Conservation (phyloP, 176 grass and related monocot genomes). For the Carex parvula region DNA sequence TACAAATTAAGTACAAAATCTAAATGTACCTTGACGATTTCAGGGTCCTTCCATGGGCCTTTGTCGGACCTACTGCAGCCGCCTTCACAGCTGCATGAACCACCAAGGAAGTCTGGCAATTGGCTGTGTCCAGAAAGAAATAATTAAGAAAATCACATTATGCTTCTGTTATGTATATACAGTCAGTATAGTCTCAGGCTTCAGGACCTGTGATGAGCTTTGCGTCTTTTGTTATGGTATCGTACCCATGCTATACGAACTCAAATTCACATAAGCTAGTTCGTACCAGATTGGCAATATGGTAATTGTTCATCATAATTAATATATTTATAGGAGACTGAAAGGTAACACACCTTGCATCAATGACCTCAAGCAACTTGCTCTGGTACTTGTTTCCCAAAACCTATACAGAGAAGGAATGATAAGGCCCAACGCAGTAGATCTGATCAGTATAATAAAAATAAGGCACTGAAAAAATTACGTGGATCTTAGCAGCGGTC, state of each 20-base stretch:
- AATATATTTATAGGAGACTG: not conserved
- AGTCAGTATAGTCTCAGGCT: not conserved
- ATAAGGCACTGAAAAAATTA: slow-evolving; percentile 21
- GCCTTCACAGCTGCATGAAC: slow-evolving; percentile 77
- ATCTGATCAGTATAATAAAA: not conserved
- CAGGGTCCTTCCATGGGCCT: slow-evolving; percentile 90
- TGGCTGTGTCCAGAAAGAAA: slow-evolving; percentile 48
- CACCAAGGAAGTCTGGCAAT: slow-evolving; percentile 90
- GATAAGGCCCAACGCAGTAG: not conserved
- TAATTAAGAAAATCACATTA: not conserved
- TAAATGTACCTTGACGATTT: slow-evolving; percentile 63
- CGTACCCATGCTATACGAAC: not conserved
- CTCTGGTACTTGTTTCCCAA: slow-evolving; percentile 92
- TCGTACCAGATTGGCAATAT: not conserved
- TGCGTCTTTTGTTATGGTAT: not conserved
- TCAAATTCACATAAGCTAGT: not conserved
- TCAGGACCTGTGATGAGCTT: not conserved
- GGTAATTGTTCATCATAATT: not conserved
- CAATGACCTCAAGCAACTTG: slow-evolving; percentile 90
- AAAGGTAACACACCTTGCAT: slow-evolving; percentile 55
- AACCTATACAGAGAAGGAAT: slow-evolving; percentile 40
- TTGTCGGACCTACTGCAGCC: slow-evolving; percentile 92
- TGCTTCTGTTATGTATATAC: slow-evolving; percentile 11
- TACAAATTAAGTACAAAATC: not conserved
- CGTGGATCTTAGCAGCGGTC: slow-evolving; percentile 92